These are phyloP conservation scores for Salix suchowensis DNA, from an alignment of 345 rosid species.

Conservation along the genomic window DNA sequence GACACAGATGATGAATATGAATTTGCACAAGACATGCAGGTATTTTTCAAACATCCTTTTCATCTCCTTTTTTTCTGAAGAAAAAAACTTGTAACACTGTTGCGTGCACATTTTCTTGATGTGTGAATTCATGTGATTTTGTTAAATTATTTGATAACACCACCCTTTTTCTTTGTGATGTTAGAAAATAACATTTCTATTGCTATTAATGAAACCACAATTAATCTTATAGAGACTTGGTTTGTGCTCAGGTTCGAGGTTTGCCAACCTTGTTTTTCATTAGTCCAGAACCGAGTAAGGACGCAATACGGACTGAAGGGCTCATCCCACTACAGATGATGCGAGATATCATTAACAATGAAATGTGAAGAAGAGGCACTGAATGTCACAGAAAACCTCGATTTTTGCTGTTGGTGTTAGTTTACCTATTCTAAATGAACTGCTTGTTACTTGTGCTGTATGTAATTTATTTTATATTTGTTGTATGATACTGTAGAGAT, in stretches of 20 bases:
- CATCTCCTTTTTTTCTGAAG: background rate
- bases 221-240: background rate
- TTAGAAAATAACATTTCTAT: background rate
- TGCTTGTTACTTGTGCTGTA: too few relatives aligned
- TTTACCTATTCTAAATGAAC: too few relatives aligned
- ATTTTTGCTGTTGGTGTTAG: too few relatives aligned
- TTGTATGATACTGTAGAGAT: too few relatives aligned
- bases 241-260: constrained; percentile 70
- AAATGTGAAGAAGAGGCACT: constrained; percentile 46
- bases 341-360: constrained; percentile 77
- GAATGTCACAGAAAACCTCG: too few relatives aligned
- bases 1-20: constrained; percentile 89
- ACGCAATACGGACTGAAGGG: constrained; percentile 89
- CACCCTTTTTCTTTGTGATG: too few relatives aligned
- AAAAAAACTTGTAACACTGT: too few relatives aligned
- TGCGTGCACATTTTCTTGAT: background rate
- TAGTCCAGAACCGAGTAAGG: constrained; percentile 83
- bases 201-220: background rate
- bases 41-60: constrained; percentile 13
- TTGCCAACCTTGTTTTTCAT: constrained; percentile 79
- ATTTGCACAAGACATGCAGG: constrained; percentile 92
- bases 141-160: background rate
- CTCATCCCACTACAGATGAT: constrained; percentile 84
- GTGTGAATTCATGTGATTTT: background rate
- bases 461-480: too few relatives aligned